These are phyloP conservation scores for Aspergillus jensenii DNA, from an alignment of 2,329 filamentous ascomycete species.

Conservation along the genomic window DNA sequence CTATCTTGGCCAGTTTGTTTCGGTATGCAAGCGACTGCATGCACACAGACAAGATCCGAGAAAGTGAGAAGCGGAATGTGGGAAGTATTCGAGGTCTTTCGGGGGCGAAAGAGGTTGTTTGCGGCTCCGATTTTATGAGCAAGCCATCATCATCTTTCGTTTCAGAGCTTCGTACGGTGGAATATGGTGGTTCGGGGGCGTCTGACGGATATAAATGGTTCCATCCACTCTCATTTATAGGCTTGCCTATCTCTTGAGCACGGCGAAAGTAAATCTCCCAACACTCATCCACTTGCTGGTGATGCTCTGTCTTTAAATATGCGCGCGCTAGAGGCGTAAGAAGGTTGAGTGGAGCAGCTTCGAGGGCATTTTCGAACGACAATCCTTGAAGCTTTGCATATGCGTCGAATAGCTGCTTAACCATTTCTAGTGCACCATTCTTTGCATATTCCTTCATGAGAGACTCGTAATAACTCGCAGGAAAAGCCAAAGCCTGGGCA, in stretches of 20 bases:
- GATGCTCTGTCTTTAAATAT: constrained; percentile 58
- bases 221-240: constrained; percentile 30
- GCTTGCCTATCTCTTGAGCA: constrained; percentile 47
- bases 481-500: constrained; percentile 47
- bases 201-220: background rate
- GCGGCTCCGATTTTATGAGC: background rate
- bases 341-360: constrained; percentile 54
- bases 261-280: constrained; percentile 65
- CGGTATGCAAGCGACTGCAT: constrained; percentile 54
- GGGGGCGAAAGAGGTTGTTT: background rate
- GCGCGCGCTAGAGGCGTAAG: constrained; percentile 68
- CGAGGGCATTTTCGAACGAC: constrained; percentile 15
- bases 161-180: background rate
- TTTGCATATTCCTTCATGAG: constrained; percentile 57
- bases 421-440: constrained; percentile 47
- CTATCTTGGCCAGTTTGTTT: constrained; percentile 55
- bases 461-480: constrained; percentile 54
- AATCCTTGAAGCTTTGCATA: constrained; percentile 39
- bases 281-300: constrained; percentile 61
- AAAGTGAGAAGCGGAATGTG: constrained; percentile 51
- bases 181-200: constrained; percentile 9
- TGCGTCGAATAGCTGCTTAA: constrained; percentile 56
- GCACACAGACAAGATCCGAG: constrained; percentile 50
- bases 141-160: background rate
- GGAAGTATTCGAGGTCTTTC: constrained; percentile 28